Percentiles rank a stretch among this genome's conserved stretches.
phyloP scores from a whole-genome alignment of 1,139 yeast genomes.

The Taphrina pruni region DNA sequence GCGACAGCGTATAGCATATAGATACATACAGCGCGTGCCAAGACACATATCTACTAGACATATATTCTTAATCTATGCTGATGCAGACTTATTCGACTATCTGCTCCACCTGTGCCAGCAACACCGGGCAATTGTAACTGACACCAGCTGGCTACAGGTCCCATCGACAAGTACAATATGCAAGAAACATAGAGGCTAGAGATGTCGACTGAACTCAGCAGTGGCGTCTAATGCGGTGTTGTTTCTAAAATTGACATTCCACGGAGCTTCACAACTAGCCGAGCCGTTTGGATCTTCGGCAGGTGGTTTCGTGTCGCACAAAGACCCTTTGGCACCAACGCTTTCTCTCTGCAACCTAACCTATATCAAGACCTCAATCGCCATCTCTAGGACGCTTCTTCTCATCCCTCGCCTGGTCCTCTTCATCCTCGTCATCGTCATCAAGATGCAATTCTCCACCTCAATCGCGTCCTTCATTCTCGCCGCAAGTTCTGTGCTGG shows the following conservation, averaged over 20 bases:
- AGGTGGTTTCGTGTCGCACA: conserved; percentile 8
- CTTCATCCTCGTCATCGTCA: background rate
- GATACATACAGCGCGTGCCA: background rate
- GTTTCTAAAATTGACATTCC: conserved; percentile 17
- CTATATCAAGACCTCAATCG: background rate
- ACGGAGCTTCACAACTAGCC: conserved; percentile 10
- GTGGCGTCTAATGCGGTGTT: conserved; percentile 1
- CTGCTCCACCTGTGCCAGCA: too few relatives aligned
- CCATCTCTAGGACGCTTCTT: background rate
- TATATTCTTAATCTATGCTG: background rate
- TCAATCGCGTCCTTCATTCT: conserved; percentile 20
- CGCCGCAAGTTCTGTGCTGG: conserved; percentile 23
- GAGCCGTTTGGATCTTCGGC: conserved; percentile 14
- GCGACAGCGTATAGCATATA: conserved; percentile 20
- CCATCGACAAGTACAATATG: too few relatives aligned
- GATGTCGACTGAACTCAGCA: background rate
- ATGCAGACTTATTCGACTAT: background rate
- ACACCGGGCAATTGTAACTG: too few relatives aligned
- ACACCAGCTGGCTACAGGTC: too few relatives aligned
- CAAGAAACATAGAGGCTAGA: background rate
- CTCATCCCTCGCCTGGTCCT: background rate
- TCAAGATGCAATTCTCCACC: conserved; percentile 22
- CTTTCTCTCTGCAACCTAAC: background rate
- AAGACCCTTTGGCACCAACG: background rate
- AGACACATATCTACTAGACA: background rate